Evolutionary conservation across 768 basidiomycete genomes (phyloP).

Genomic region (Vararia minispora): DNA sequence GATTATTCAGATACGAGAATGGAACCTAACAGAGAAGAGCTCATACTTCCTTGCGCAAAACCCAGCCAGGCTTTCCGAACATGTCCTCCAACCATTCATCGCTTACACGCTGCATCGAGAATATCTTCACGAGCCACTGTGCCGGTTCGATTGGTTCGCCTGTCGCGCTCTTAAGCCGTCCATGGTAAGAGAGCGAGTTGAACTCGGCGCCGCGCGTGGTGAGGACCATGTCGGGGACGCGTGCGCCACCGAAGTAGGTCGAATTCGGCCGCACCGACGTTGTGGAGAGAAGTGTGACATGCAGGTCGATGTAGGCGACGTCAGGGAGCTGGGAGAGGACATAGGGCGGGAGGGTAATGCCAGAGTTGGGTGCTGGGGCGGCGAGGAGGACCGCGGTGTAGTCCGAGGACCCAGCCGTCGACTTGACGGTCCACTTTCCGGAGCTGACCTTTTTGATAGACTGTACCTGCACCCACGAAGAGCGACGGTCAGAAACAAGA

Average conservation of each 20-base stretch:
- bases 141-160: slow-evolving; percentile 8
- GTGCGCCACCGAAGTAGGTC: slow-evolving; percentile 49
- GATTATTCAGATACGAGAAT: slow-evolving; percentile 1
- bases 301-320: slow-evolving; percentile 74
- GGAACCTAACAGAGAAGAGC: slow-evolving; percentile 5
- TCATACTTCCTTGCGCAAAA: slow-evolving; percentile 63
- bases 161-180: slow-evolving; percentile 29
- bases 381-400: slow-evolving; percentile 80
- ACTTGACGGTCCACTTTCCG: slow-evolving; percentile 43
- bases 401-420: slow-evolving; percentile 26
- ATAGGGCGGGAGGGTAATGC: slow-evolving; percentile 38
- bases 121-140: slow-evolving; percentile 81
- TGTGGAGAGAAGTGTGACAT: slow-evolving; percentile 86
- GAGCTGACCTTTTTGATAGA: slow-evolving; percentile 17
- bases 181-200: slow-evolving; percentile 79
- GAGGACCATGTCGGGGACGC: slow-evolving; percentile 53
- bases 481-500: too few relatives aligned
- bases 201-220: slow-evolving; percentile 75
- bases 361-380: slow-evolving; percentile 69
- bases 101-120: slow-evolving; percentile 52
- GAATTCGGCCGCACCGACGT: slow-evolving; percentile 48
- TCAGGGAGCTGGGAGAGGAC: slow-evolving; percentile 44
- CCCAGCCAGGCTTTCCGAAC: slow-evolving; percentile 74
- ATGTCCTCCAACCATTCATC: slow-evolving; percentile 60
- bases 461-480: too few relatives aligned